Conservation (phyloP, 2,329 filamentous ascomycete species). For the Pseudofabraea citricarpa region DNA sequence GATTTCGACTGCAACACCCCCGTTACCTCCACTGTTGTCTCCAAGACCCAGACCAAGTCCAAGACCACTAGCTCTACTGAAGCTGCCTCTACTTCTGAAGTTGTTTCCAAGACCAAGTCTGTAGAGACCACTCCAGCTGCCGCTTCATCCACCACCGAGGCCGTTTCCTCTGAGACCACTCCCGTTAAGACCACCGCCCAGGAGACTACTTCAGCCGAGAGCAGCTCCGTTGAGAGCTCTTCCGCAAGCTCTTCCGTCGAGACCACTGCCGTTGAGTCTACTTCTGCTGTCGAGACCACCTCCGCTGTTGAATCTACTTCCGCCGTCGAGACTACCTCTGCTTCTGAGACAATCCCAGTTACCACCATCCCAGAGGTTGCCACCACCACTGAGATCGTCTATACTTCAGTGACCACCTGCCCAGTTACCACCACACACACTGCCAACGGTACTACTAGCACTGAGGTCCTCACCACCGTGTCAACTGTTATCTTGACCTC, state of each 20-base stretch:
- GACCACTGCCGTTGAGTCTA: slow-evolving; percentile 3
- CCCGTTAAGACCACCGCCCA: slow-evolving; percentile 4
- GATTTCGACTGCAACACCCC: slow-evolving; percentile 63
- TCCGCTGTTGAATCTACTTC: slow-evolving; percentile 11
- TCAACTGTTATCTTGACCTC: slow-evolving; percentile 30
- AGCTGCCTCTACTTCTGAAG: slow-evolving; percentile 3
- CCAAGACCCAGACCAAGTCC: slow-evolving; percentile 5
- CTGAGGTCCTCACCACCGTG: slow-evolving; percentile 19
- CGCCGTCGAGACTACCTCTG: slow-evolving; percentile 5
- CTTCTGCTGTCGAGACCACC: slow-evolving; percentile 8
- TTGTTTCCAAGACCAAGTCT: neutral
- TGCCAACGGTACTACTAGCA: slow-evolving; percentile 17
- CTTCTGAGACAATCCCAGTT: slow-evolving; percentile 10
- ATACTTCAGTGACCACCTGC: slow-evolving; percentile 25
- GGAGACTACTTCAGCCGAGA: neutral
- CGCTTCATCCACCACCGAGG: slow-evolving; percentile 10
- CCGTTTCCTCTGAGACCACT: slow-evolving; percentile 10
- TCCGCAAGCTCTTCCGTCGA: neutral
- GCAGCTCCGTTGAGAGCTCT: neutral
- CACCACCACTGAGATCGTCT: slow-evolving; percentile 6
- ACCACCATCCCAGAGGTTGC: slow-evolving; percentile 13
- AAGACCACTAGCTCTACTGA: slow-evolving; percentile 9
- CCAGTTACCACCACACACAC: slow-evolving; percentile 17
- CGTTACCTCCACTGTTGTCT: slow-evolving; percentile 7
- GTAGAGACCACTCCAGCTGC: neutral